Evolutionary conservation across 768 basidiomycete genomes (phyloP).

Genomic region (Leccinum longicurvipes): DNA sequence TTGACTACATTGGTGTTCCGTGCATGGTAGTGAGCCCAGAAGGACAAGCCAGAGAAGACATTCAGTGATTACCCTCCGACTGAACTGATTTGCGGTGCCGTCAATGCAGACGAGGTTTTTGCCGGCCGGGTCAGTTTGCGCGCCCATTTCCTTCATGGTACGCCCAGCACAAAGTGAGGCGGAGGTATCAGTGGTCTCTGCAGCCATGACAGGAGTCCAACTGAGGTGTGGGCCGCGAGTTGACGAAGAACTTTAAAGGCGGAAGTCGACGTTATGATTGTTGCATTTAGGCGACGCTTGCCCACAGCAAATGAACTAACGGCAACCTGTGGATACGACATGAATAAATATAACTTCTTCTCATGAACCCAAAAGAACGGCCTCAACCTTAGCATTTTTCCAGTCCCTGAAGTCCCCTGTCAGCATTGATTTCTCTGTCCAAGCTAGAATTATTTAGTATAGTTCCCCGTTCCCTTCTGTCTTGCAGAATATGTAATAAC

Average conservation of each 20-base stretch:
- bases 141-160: neutral
- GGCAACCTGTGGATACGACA: neutral
- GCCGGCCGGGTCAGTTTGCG: neutral
- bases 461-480: no score
- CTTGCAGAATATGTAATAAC: no score
- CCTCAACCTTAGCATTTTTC: no score
- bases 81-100: neutral
- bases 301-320: neutral
- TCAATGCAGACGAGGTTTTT: conserved; percentile 16
- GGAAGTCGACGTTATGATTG: neutral
- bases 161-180: neutral
- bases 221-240: neutral
- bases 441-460: no score
- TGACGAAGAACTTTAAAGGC: neutral
- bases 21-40: neutral
- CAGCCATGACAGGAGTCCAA: neutral
- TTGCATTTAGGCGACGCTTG: no score
- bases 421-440: no score
- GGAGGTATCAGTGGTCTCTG: neutral
- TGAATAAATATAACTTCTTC: neutral
- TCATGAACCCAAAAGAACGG: neutral
- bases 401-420: no score
- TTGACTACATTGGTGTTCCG: neutral
- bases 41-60: neutral
- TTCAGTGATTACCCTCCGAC: neutral